Evolutionary conservation across 768 basidiomycete genomes (phyloP).

Genomic region (Lepiota brunneoincarnata): DNA sequence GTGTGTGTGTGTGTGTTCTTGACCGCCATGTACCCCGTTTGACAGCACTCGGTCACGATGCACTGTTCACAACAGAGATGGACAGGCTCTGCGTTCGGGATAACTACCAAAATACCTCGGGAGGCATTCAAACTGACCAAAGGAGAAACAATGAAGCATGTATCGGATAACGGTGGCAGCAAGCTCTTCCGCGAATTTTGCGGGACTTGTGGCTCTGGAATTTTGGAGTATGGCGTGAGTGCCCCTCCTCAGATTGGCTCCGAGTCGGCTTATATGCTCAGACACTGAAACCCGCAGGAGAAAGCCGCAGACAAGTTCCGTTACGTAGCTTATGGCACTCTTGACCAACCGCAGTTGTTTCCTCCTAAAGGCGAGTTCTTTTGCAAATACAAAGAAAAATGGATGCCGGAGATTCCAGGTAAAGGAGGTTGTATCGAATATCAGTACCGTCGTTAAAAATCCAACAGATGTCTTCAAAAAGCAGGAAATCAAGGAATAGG

Average conservation of each 20-base stretch:
- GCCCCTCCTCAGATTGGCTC: neutral
- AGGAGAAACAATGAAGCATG: conserved; percentile 14
- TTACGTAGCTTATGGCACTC: conserved; percentile 15
- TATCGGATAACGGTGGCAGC: conserved; percentile 13
- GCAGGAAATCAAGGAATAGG: conserved; percentile 16
- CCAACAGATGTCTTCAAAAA: conserved; percentile 16
- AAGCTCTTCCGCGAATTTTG: conserved; percentile 18
- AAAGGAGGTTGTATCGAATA: neutral
- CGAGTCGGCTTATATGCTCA: neutral
- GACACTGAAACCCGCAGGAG: conserved; percentile 8
- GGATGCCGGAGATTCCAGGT: conserved; percentile 19
- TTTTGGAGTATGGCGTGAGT: conserved; percentile 17
- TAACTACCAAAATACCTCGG: conserved; percentile 16
- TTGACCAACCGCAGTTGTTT: conserved; percentile 14
- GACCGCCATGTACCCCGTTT: neutral
- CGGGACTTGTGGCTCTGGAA: conserved; percentile 15
- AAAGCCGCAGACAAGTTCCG: conserved; percentile 14
- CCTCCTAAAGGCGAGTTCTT: conserved; percentile 18
- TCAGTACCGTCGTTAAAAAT: neutral
- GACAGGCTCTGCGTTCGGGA: conserved; percentile 19
- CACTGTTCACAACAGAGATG: conserved; percentile 11
- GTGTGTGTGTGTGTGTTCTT: conserved; percentile 11
- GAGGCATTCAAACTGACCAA: conserved; percentile 11
- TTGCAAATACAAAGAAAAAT: conserved; percentile 15
- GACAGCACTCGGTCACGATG: neutral